Evolutionary conservation across 345 rosid genomes (phyloP), one percentile per base, ranked within the genome.

Genomic region (Eucalyptus cloeziana): DNA sequence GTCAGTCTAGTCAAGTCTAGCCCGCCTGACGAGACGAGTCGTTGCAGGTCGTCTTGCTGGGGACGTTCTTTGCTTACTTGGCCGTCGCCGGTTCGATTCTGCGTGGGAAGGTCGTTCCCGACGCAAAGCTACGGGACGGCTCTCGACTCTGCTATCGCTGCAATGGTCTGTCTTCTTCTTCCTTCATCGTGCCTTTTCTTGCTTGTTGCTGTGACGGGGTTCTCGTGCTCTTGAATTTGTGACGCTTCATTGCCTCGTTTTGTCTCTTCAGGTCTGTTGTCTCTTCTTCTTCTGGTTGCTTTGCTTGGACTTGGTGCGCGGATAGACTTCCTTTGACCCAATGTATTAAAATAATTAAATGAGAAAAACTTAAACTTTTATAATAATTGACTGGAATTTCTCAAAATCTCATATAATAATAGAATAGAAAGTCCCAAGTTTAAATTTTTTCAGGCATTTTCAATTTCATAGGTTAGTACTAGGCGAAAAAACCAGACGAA

Each of bases 91-190:
- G 98, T 91, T 93, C 94, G 87, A 67, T 91, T 25, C 88, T 96
- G 51, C 97, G 95, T 43, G 99, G 97, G 13, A 95, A 94, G 95
- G 90, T 93, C 62, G 93, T 96, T 86, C 94, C 94, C 89, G 98
- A 98, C 40, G 96, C 87, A 24, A 71, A 90, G 30, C 92, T 97
- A 67, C 93, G 91, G 31, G 99, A 96, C 60, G 97, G 96, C 90
- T 92, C 97, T 90, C 92, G 96, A 11, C 96, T 95, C 85, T 90
- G 88, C 89, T 96, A 96, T 93, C 93, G 96, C 90, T 96, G 97
- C 95, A 95, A 94, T 91, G 99, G 98, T 96, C 17, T 60, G 52
- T 58, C 80, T 60, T 33, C 30, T 13, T 50, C 40, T 11, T 79
- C 30, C 4, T 19, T 49, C 49, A 4, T 43, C 13, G 71, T 17